Base-by-base conservation (phyloP, 1,284 basidiomycete species). In the Ustilago bromivora region DNA sequence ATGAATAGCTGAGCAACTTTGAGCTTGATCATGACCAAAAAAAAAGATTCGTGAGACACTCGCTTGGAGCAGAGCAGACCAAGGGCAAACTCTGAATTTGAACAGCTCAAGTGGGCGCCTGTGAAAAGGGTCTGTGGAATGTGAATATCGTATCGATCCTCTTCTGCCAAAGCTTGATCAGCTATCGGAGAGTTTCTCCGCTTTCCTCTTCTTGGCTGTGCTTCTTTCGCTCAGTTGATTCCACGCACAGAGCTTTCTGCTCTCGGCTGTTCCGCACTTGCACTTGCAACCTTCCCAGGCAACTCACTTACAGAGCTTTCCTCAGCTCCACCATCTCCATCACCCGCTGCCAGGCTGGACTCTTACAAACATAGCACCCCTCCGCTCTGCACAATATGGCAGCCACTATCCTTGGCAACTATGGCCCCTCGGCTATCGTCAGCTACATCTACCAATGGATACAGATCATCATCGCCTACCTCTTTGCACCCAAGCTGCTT, bases 381-480 rank as follows among this genome's bases (percentile, higher is more conserved):
- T 51, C 28, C 28, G 23, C 49, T 28, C 49, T 51, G 9, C 9
- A 31, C 49, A 57, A 2, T 32, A 76, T 69, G 74, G 58, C 62
- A 28, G 61, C 59, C 41, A 68, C 69, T 23, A 65, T 53, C 51
- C 43, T 62, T 19, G 41, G 60, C 55, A 69, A 62, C 40, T 68
- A 71, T 43, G 36, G 61, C 59, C 60, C 55, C 11, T 54, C 54
- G 13, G 67, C 59, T 17, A 23, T 78, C 49, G 52, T 78, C 49
- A 78, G 76, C 71, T 69, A 66, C 56, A 43, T 84, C 49, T 84
- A 84, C 41, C 81, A 85, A 53, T 69, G 66, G 64, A 70, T 85
- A 19, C 82, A 85, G 65, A 59, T 79, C 57, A 19, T 82, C 41
- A 79, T 85, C 61, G 71, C 77, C 8, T 81, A 69, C 51, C 40